Evolutionary conservation across 2,329 filamentous ascomycete genomes (phyloP).

Genomic region (Ceratocystis smalleyi): DNA sequence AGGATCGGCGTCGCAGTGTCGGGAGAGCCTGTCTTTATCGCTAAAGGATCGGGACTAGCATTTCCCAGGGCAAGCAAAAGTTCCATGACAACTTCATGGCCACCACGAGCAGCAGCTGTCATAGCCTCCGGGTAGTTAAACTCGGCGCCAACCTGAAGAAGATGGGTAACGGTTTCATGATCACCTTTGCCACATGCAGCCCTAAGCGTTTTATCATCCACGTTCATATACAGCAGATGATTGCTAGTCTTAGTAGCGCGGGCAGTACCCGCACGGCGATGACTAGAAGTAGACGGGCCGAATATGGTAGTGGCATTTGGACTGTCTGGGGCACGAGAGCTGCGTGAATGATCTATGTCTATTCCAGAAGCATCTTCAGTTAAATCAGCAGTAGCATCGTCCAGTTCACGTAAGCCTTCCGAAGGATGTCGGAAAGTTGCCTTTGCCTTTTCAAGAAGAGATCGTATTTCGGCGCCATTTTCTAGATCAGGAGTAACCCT

Average conservation of each 20-base stretch:
- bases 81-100: constrained; percentile 75
- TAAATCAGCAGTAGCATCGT: constrained; percentile 22
- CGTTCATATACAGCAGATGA: constrained; percentile 45
- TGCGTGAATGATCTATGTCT: constrained; percentile 30
- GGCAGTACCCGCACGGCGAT: constrained; percentile 38
- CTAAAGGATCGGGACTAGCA: constrained; percentile 51
- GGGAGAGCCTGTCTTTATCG: constrained; percentile 41
- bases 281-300: constrained; percentile 23
- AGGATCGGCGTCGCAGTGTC: constrained; percentile 86
- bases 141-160: constrained; percentile 44
- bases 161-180: constrained; percentile 44
- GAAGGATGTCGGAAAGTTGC: constrained; percentile 13
- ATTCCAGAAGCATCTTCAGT: constrained; percentile 34
- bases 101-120: constrained; percentile 80
- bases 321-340: constrained; percentile 36
- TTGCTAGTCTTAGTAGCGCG: constrained; percentile 50
- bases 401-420: constrained; percentile 17
- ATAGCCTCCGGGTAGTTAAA: constrained; percentile 69
- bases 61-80: constrained; percentile 55
- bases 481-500: constrained; percentile 61
- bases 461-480: constrained; percentile 64
- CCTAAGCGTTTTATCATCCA: constrained; percentile 46
- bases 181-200: constrained; percentile 46
- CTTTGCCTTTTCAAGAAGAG: constrained; percentile 24
- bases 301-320: constrained; percentile 22